Conservation (phyloP, 1,139 yeast species). For the Blastobotrys apis region DNA sequence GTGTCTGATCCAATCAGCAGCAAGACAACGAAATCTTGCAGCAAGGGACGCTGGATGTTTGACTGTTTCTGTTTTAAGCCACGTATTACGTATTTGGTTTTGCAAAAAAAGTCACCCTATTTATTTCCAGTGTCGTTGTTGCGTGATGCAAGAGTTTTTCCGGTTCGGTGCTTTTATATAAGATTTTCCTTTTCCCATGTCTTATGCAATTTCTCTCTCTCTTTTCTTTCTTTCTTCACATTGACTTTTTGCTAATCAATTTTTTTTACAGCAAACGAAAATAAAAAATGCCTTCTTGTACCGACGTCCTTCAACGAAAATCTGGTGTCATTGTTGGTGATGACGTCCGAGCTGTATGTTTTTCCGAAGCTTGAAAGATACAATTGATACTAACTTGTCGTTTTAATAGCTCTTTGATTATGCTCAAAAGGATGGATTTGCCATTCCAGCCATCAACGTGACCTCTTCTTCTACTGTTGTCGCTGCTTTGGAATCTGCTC, state of each 20-base stretch:
- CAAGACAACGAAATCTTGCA: too few species aligned
- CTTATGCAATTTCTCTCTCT: background rate
- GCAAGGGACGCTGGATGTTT: too few species aligned
- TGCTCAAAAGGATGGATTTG: conserved; percentile 90
- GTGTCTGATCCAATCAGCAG: too few species aligned
- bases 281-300: conserved; percentile 19
- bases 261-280: background rate
- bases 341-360: conserved; percentile 59
- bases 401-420: conserved; percentile 63
- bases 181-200: background rate
- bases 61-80: too few species aligned
- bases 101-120: too few species aligned
- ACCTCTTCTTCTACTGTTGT: conserved; percentile 97
- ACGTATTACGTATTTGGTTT: too few species aligned
- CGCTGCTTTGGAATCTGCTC: conserved; percentile 97
- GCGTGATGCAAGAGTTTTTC: background rate
- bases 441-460: conserved; percentile 97
- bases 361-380: background rate
- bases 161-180: background rate
- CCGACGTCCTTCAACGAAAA: conserved; percentile 78
- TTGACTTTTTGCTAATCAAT: background rate
- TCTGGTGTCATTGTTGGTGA: conserved; percentile 99
- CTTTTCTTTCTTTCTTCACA: background rate
- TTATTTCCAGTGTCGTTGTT: too few species aligned
- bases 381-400: background rate